These are phyloP conservation scores for Phyllosticta citribraziliensis DNA, from an alignment of 2,329 filamentous ascomycete genomes.

Conservation along the genomic window DNA sequence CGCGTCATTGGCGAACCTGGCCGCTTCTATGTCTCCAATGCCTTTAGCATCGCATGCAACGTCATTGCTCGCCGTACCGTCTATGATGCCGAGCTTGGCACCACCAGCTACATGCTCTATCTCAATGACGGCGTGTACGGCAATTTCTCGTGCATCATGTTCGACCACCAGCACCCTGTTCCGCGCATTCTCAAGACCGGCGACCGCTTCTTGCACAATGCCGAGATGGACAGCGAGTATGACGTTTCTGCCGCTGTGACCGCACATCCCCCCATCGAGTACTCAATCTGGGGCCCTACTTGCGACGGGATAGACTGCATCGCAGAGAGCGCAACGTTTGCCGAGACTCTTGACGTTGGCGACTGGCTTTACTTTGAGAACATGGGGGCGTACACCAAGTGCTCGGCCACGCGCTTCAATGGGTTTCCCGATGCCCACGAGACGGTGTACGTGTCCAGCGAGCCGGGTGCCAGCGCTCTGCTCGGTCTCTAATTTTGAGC, in stretches of 20 bases:
- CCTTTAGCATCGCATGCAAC: slow-evolving; percentile 91
- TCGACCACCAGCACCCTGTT: slow-evolving; percentile 88
- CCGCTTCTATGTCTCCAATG: slow-evolving; percentile 86
- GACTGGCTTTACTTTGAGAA: slow-evolving; percentile 99
- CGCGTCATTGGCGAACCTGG: slow-evolving; percentile 93
- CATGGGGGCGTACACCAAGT: slow-evolving; percentile 98
- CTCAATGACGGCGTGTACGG: slow-evolving; percentile 96
- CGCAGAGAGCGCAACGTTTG: slow-evolving; percentile 67
- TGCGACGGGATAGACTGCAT: slow-evolving; percentile 98
- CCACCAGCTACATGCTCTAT: slow-evolving; percentile 88
- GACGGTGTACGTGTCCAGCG: slow-evolving; percentile 89
- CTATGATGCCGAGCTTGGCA: slow-evolving; percentile 54
- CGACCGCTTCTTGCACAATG: slow-evolving; percentile 46
- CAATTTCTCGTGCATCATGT: slow-evolving; percentile 99
- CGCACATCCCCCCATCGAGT: slow-evolving; percentile 42
- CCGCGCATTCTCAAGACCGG: slow-evolving; percentile 67
- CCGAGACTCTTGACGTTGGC: slow-evolving; percentile 72
- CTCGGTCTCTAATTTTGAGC: slow-evolving; percentile 30
- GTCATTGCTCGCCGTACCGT: slow-evolving; percentile 92
- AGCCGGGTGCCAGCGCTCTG: slow-evolving; percentile 72
- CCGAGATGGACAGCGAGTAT: slow-evolving; percentile 11
- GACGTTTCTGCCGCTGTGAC: slow-evolving; percentile 12
- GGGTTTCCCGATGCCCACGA: slow-evolving; percentile 90
- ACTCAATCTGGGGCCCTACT: slow-evolving; percentile 96
- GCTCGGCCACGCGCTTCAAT: slow-evolving; percentile 95